These are phyloP conservation scores for Eucalyptus microcorys DNA, from an alignment of 345 rosid genomes.

Conservation along the genomic window DNA sequence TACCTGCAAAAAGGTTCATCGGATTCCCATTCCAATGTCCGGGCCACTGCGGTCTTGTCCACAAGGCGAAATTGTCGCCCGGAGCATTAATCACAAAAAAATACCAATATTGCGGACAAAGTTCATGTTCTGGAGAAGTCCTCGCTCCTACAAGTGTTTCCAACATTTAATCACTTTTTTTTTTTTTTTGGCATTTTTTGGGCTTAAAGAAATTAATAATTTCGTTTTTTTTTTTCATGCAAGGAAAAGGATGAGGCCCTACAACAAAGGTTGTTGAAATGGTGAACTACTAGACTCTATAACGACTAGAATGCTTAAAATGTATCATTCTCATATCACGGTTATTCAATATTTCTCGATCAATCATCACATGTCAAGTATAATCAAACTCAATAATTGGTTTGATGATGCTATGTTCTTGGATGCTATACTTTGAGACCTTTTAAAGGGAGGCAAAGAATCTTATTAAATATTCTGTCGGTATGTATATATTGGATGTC, in stretches of 20 bases:
- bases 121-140: background rate
- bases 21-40: background rate
- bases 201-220: background rate
- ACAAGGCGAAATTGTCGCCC: background rate
- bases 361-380: background rate
- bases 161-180: background rate
- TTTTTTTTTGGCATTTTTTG: too few species aligned
- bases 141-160: background rate
- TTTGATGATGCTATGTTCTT: background rate
- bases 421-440: background rate
- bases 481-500: background rate
- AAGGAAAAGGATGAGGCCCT: background rate
- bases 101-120: background rate
- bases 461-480: background rate
- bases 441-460: background rate
- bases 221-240: background rate
- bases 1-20: background rate
- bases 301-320: background rate
- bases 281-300: background rate
- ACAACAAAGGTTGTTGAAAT: background rate
- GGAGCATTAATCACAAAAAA: background rate
- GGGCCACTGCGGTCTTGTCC: background rate
- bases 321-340: accelerated
- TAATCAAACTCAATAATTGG: background rate
- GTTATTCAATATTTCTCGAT: background rate